Evolutionary conservation across 2,329 filamentous ascomycete species (phyloP).

Genomic region (Paracorniculantispora psalliotae): DNA sequence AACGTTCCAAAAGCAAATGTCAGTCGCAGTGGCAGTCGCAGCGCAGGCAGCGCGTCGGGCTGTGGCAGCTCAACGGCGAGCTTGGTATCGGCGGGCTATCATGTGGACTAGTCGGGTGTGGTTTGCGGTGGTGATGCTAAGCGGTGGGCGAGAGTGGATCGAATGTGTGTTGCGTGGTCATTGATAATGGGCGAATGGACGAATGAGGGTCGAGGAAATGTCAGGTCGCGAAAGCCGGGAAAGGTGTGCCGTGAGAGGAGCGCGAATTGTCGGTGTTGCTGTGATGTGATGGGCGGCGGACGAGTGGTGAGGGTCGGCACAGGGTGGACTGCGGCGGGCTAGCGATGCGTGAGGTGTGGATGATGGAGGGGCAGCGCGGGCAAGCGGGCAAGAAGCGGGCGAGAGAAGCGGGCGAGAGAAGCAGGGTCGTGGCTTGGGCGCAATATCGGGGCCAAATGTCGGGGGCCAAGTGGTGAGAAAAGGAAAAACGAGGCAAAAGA

Average conservation of each 20-base stretch:
- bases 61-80: conserved; percentile 1
- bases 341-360: neutral
- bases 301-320: too few relatives aligned
- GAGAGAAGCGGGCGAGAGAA: neutral
- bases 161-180: neutral
- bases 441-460: too few relatives aligned
- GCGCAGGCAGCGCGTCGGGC: neutral
- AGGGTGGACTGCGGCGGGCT: neutral
- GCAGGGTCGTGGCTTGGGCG: neutral
- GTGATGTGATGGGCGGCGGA: too few relatives aligned
- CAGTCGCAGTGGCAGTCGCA: too few relatives aligned
- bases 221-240: neutral
- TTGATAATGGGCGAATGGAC: neutral
- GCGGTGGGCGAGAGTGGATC: neutral
- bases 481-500: neutral
- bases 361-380: neutral
- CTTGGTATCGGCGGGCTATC: neutral
- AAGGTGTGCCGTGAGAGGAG: neutral
- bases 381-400: too few relatives aligned
- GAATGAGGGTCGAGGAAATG: neutral
- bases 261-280: neutral
- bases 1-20: neutral
- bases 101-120: conserved; percentile 1
- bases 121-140: neutral
- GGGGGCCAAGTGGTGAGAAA: too few relatives aligned